A percentile compares a stretch with the other conserved stretches of the same genome.
These are phyloP conservation scores for Eucalyptus guilfoylei DNA, from an alignment of 345 rosid genomes.

Conservation along the genomic window DNA sequence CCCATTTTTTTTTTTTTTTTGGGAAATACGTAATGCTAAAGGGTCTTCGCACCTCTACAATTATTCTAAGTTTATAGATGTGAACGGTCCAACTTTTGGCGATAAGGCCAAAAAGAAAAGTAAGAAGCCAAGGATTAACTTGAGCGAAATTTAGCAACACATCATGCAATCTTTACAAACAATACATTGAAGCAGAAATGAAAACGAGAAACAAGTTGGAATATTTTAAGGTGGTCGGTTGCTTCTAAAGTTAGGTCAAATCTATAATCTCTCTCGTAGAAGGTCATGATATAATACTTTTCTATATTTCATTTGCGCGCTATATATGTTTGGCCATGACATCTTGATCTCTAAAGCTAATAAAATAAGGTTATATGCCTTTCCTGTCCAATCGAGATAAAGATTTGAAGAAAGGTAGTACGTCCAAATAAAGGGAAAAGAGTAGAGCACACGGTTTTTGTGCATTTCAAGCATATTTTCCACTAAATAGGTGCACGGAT, in stretches of 20 bases:
- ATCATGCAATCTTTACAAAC: not conserved
- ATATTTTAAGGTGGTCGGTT: not conserved
- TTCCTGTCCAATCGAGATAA: not conserved
- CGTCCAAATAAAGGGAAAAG: not conserved
- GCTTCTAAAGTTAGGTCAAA: not conserved
- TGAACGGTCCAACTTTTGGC: not conserved
- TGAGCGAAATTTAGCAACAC: not conserved
- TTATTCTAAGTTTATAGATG: not conserved
- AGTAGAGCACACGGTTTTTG: not conserved
- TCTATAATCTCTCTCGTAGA: not conserved
- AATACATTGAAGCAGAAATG: not conserved
- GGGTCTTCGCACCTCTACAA: not conserved
- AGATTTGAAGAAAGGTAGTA: not conserved
- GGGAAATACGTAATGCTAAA: not conserved
- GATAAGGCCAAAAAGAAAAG: not conserved
- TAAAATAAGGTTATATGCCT: not conserved
- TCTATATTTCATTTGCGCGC: not conserved
- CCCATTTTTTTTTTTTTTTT: not conserved
- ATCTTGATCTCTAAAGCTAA: not conserved
- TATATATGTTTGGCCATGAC: not conserved
- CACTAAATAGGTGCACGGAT: not conserved
- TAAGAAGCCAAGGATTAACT: not conserved
- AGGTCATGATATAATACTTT: not conserved
- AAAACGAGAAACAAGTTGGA: not conserved
- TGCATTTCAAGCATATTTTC: not conserved